Evolutionary conservation across 495 filamentous ascomycete genomes (phyloP).

Genomic region (Chaetomium fimeti): DNA sequence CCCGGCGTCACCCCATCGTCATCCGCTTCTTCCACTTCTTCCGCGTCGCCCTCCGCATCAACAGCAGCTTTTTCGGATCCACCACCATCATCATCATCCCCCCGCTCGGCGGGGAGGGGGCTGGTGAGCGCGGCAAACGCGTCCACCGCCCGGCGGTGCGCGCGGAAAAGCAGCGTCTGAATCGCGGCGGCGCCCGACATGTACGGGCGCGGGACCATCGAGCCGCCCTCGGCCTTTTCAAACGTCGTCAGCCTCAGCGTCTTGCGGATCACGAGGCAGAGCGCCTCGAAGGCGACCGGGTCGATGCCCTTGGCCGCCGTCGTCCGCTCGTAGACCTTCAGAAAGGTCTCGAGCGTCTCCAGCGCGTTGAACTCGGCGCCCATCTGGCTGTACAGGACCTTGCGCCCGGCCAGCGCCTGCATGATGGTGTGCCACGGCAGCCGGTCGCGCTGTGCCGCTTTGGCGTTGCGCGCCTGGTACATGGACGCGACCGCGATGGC

Average conservation of each 20-base stretch:
- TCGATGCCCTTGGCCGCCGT: constrained; percentile 22
- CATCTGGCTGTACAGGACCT: constrained; percentile 17
- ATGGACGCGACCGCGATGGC: constrained; percentile 26
- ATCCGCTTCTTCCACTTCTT: not conserved
- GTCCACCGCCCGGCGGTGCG: not conserved
- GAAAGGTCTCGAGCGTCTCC: constrained; percentile 25
- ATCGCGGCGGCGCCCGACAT: not conserved
- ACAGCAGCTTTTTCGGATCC: not conserved
- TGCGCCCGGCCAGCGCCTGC: constrained; percentile 26
- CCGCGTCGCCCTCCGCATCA: not conserved
- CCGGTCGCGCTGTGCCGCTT: constrained; percentile 18
- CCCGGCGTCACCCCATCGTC: not conserved
- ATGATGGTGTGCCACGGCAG: constrained; percentile 34
- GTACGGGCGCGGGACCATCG: constrained; percentile 7
- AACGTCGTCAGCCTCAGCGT: constrained; percentile 22
- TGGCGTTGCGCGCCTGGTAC: constrained; percentile 19
- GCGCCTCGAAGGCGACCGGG: constrained; percentile 22
- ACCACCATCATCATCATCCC: not conserved
- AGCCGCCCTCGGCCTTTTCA: not conserved
- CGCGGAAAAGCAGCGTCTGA: constrained; percentile 16
- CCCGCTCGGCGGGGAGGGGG: not conserved
- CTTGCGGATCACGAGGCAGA: constrained; percentile 30
- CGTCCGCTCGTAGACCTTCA: constrained; percentile 23
- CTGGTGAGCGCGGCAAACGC: constrained; percentile 5
- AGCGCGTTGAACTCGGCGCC: constrained; percentile 15